Base-by-base conservation (phyloP, 306 rosid species). In the Pachyrhizus erosus region DNA sequence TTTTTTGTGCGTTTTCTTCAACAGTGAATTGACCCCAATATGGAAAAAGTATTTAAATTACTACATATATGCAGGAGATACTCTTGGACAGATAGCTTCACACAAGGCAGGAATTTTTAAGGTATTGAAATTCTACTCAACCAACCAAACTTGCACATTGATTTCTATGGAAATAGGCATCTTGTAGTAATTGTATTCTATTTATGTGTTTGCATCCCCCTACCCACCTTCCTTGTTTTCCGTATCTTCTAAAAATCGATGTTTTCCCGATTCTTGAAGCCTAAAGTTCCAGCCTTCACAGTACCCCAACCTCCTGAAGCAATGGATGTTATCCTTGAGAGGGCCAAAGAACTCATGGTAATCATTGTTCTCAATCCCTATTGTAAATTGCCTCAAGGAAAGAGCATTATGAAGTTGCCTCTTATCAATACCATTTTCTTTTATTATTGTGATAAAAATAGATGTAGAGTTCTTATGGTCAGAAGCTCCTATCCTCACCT, bases 91-190 rank as follows among this genome's bases (percentile, higher is more conserved):
- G 86, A 91, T 91, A 83, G 96, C 96, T 77, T 86, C 86, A 46
- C 94, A 93, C 82, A 93, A 93, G 87, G 94, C 97, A 75, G 94
- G 97, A 61, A 89, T 93, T 77, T 86, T 91, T 73, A 90, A 91
- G 97, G 97, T 93, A 78, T 61, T 73, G 57, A 84, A 69, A 29
- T 68, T 74, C 51, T 78, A 57, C 57, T 33, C 11, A 10, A 65
- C 82, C 70, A 46, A 48, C 81, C 85, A 33, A 84, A 80, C 80
- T 67, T 77, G 54, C 42, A 61, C 77, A 81, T 75, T 76, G 15
- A 17, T 66, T 87, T 74, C 13, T 69, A 39, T 84, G 45, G 24
- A 33, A 82, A 78, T 60, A 51, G 82, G 77, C 69, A 73, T 64
- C 77, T 74, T 84, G 58, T 66, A 75, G 54, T 61, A 76, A 62